phyloP scores from a whole-genome alignment of 371 early-diverging fungal genomes.

The Actinomortierella wolfii region DNA sequence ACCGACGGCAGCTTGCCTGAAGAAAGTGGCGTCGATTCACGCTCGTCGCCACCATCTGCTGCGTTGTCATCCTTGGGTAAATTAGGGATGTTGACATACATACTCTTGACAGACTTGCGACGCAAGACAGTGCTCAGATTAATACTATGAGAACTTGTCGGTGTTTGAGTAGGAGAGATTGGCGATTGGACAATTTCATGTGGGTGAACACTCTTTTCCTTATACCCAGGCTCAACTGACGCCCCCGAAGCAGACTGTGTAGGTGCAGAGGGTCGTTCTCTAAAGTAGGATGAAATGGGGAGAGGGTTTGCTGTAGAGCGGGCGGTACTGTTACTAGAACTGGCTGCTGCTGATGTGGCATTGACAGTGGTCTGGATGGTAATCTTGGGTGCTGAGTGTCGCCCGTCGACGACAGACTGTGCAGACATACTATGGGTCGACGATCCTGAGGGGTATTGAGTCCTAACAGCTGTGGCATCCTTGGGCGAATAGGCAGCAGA shows the following conservation, averaged over 20 bases:
- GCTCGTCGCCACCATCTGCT: background rate
- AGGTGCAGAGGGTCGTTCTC: too few relatives aligned
- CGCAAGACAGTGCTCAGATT: constrained; percentile 22
- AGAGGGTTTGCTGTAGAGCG: constrained; percentile 19
- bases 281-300: constrained; percentile 37
- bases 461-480: too few relatives aligned
- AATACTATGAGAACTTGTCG: constrained; percentile 9
- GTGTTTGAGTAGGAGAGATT: background rate
- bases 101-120: constrained; percentile 42
- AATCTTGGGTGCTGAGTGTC: background rate
- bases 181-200: too few relatives aligned
- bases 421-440: too few relatives aligned
- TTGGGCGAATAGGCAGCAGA: too few relatives aligned
- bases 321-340: background rate
- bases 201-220: too few relatives aligned
- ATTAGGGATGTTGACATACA: constrained; percentile 43
- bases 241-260: too few relatives aligned
- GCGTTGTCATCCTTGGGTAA: constrained; percentile 7
- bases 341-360: background rate
- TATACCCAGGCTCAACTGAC: too few relatives aligned
- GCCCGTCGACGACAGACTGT: too few relatives aligned
- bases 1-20: too few relatives aligned
- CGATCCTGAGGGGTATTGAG: too few relatives aligned
- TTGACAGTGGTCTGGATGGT: constrained; percentile 1
- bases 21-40: too few relatives aligned